Percentiles rank a stretch among this genome's conserved stretches.
Evolutionary conservation across 2,329 filamentous ascomycete genomes (phyloP).

Genomic region (Colletotrichum sp.): DNA sequence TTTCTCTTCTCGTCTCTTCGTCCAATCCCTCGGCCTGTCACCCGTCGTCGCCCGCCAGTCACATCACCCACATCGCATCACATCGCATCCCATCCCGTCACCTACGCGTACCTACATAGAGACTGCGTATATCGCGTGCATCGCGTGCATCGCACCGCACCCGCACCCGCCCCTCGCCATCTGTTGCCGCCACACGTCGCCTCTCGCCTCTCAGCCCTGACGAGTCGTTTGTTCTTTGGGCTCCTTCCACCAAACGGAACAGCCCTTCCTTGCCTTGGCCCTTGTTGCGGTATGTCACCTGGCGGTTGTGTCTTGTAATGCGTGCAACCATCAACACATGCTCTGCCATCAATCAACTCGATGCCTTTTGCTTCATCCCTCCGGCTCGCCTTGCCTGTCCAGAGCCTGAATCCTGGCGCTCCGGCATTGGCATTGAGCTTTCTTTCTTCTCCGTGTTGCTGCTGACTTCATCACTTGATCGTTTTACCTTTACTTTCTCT

Average conservation of each 20-base stretch:
- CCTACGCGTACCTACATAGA: conserved; percentile 5
- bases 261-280: neutral
- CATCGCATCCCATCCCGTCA: conserved; percentile 8
- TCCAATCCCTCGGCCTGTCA: neutral
- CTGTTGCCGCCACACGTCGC: neutral
- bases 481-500: neutral
- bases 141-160: neutral
- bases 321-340: neutral
- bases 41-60: neutral
- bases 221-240: neutral
- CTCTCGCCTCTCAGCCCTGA: neutral
- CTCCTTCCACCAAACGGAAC: neutral
- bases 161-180: neutral
- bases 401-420: neutral
- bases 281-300: conserved; percentile 1
- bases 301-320: conserved; percentile 12
- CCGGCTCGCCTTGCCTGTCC: neutral
- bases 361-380: neutral
- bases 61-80: conserved; percentile 8
- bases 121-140: neutral
- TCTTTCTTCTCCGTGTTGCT: neutral
- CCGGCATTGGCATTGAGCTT: neutral
- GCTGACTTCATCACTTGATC: neutral
- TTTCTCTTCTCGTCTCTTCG: neutral
- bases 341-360: neutral